Evolutionary conservation across 2,329 filamentous ascomycete species (phyloP), one percentile per base, ranked within the genome.

Genomic region (Fusarium albosuccineum): DNA sequence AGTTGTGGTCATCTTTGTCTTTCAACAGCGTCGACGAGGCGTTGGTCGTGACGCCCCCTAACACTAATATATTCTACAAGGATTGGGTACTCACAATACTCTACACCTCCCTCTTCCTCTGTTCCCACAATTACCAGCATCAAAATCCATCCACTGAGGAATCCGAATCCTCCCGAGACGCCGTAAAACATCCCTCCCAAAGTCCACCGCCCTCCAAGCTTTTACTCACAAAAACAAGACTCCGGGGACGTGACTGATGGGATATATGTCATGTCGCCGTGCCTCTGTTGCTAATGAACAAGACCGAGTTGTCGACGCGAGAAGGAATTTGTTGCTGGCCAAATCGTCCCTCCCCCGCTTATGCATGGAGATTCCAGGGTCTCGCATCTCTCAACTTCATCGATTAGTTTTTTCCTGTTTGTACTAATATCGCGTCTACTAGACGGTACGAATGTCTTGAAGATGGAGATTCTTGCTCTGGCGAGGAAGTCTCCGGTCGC

Each of bases 401-500:
- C 56, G 26, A 54, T 29, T 14, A 51, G 48, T 14, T 61, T 57
- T 57, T 54, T 70, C 67, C 65, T 70, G 62, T 51, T 40, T 53
- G 50, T 57, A 66, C 55, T 57, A 67, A 65, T 62, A 22, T 54
- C 62, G 62, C 61, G 55, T 33, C 57, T 71, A 62, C 73, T 77
- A 80, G 60, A 70, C 72, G 49, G 70, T 70, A 57, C 76, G 76
- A 53, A 76, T 66, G 55, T 78, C 74, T 57, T 76, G 67, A 54
- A 77, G 59, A 70, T 82, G 76, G 50, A 81, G 71, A 64, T 81
- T 81, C 74, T 79, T 79, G 42, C 75, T 81, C 64, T 81, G 80
- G 26, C 80, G 78, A 9, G 95, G 94, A 1, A 97, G 85, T 68
- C 90, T 90, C 79, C 92, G 91, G 78, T 97, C 92, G 56, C 93